A percentile compares a stretch with the other conserved stretches of the same genome.
phyloP scores from a whole-genome alignment of 129 eudicot genomes.

The Flaveria ramosissima region DNA sequence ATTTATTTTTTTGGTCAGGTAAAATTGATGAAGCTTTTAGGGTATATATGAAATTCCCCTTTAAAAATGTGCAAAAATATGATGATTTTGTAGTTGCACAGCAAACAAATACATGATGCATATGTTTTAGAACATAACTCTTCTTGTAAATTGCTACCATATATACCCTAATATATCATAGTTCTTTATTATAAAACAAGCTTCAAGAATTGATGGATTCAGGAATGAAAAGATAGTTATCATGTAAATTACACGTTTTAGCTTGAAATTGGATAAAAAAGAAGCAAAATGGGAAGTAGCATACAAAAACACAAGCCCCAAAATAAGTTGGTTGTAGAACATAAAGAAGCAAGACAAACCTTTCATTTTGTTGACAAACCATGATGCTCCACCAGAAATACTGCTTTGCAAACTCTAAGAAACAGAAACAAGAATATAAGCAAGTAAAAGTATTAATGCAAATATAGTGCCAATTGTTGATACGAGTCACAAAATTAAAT shows the following conservation, averaged over 20 bases:
- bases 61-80: too few relatives aligned
- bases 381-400: conserved; percentile 76
- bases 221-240: too few relatives aligned
- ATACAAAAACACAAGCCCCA: not conserved
- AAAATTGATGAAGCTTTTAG: too few relatives aligned
- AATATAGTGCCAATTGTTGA: not conserved
- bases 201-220: not conserved
- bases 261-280: not conserved
- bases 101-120: too few relatives aligned
- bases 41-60: too few relatives aligned
- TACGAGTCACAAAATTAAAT: not conserved
- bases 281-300: not conserved
- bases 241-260: not conserved
- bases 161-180: not conserved
- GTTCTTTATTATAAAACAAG: not conserved
- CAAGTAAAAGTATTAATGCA: not conserved
- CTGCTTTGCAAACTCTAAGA: conserved; percentile 67
- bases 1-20: too few relatives aligned
- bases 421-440: conserved; percentile 13
- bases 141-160: too few relatives aligned
- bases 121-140: too few relatives aligned
- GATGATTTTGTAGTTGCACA: too few relatives aligned
- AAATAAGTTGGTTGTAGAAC: conserved; percentile 11
- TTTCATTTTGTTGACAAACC: conserved; percentile 83
- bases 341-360: conserved; percentile 45